These are phyloP conservation scores for Penicillium nordicum DNA, from an alignment of 2,329 filamentous ascomycete species.

Conservation along the genomic window DNA sequence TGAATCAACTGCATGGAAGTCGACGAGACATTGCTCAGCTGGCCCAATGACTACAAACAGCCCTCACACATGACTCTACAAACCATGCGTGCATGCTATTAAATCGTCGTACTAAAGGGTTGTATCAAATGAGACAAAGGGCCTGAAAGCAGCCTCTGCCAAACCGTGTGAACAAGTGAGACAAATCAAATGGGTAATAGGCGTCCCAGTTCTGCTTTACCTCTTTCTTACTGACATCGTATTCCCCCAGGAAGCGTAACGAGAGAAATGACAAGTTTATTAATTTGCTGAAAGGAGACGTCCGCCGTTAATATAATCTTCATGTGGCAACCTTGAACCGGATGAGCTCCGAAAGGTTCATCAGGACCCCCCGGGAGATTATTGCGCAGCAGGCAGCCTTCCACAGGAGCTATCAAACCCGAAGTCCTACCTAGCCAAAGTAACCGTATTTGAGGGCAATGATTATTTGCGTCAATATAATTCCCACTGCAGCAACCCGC, in stretches of 20 bases:
- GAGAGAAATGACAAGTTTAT: background rate
- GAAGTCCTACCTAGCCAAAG: background rate
- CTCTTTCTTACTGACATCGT: background rate
- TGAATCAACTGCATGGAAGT: background rate
- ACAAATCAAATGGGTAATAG: background rate
- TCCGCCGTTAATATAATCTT: background rate
- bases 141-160: background rate
- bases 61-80: background rate
- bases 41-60: background rate
- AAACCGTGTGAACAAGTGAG: conserved; percentile 5
- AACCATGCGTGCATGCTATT: background rate
- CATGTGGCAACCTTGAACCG: background rate
- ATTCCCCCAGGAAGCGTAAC: background rate
- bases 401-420: background rate
- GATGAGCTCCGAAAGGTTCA: background rate
- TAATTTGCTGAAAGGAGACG: background rate
- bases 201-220: background rate
- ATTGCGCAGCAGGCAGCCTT: background rate
- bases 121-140: background rate
- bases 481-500: background rate
- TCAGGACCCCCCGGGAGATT: background rate
- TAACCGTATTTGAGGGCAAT: background rate
- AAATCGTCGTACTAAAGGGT: background rate
- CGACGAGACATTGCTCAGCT: background rate
- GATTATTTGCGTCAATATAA: background rate